Base-by-base conservation (phyloP, 2,329 filamentous ascomycete species). In the Claviceps arundinis region DNA sequence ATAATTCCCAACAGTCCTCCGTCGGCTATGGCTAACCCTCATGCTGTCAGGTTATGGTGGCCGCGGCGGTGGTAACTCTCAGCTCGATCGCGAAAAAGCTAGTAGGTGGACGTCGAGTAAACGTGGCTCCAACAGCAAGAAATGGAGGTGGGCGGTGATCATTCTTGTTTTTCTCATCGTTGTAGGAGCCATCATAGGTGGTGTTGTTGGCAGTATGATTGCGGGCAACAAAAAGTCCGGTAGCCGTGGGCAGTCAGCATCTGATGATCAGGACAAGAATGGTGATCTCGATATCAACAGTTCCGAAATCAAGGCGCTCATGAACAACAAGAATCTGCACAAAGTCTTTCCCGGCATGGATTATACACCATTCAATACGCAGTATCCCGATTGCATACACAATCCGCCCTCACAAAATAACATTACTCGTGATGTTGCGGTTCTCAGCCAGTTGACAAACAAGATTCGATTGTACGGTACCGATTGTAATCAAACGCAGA, bases 401-500 rank as follows among this genome's bases (percentile, higher is more conserved):
- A 78, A 84, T 59, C 87, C 87, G 1, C 86, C 91, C 0, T 90
- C 84, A 37, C 91, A 96, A 65, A 95, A 97, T 71, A 96, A 97
- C 64, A 76, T 97, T 58, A 97, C 93, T 0, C 82, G 88, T 50
- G 91, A 97, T 64, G 73, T 96, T 54, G 91, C 93, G 1, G 84
- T 96, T 9, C 80, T 97, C 50, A 89, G 87, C 13, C 89, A 95
- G 65, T 74, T 97, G 44, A 95, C 89, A 54, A 90, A 95, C 64
- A 84, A 82, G 3, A 79, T 97, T 47, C 84, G 91, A 7, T 75
- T 96, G 1, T 97, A 97, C 65, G 91, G 91, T 48, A 97, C 89
- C 13, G 91, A 97, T 70, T 97, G 91, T 76, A 96, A 96, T 68
- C 91, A 97, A 69, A 97, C 91, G 0, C 80, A 95, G 67, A 93